Evolutionary conservation across 108 stramenopile genomes (phyloP), one percentile per base, ranked within the genome.

Genomic region (Stephanodiscus triporus): DNA sequence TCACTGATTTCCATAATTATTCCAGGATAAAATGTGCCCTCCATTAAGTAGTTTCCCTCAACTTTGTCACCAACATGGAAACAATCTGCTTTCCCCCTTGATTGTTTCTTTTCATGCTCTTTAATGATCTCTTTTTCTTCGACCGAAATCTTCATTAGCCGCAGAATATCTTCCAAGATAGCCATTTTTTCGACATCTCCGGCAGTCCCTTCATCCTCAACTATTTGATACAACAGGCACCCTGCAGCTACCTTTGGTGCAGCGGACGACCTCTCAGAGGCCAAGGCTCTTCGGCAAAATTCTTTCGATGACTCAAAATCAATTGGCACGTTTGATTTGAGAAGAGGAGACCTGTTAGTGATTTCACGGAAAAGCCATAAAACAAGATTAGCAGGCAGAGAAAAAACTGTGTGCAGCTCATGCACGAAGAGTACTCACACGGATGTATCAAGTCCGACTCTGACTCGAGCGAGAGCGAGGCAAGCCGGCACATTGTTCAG

Each of bases 21-120:
- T 45, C 88, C 90, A 17, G 86, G 66, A 72, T 91, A 91, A 69
- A 65, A 91, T 26, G 83, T 84, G 0, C 90, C 90, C 80, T 91
- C 88, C 76, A 88, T 66, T 61, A 50, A 81, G 54, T 87, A 91
- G 65, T 91, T 85, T 22, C 80, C 90, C 63, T 91, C 86, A 1
- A 82, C 88, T 69, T 76, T 74, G 68, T 91, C 90, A n/a, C 88
- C 90, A 37, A 73, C 68, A 9, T 81, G 75, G 48, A 88, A 81
- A 10, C 78, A 69, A 49, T 43, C 62, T 61, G 64, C 74, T 43
- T 73, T 79, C 20, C 43, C 70, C 27, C 66, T 63, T 1, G 71
- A 76, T 62, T 43, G 66, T 22, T 75, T 78, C 16, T 75, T 70
- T 43, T 48, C 77, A n/a, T 68, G 73, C 55, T 79, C 57, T 45